Percentiles rank a stretch among this genome's conserved stretches.
Evolutionary conservation across 805 yeast genomes (phyloP).

Genomic region (Candida mattraensis): DNA sequence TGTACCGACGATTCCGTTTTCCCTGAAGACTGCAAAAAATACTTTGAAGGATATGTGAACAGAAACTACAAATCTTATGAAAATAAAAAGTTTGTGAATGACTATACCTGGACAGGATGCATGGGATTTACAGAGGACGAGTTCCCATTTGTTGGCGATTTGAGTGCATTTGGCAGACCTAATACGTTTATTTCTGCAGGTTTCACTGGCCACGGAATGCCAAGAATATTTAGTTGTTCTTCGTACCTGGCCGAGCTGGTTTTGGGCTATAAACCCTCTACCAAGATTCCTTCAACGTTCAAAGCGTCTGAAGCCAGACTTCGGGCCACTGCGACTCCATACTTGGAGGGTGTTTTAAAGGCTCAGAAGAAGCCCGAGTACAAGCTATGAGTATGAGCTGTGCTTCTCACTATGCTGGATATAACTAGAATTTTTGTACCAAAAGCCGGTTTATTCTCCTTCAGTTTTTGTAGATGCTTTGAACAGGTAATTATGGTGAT

Average conservation of each 20-base stretch:
- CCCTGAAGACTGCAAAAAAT: conserved; percentile 24
- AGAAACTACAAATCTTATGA: conserved; percentile 24
- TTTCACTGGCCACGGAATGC: conserved; percentile 54
- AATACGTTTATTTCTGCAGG: conserved; percentile 43
- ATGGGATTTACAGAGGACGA: conserved; percentile 45
- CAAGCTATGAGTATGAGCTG: too few relatives aligned
- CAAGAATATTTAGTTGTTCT: conserved; percentile 42
- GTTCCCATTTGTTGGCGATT: conserved; percentile 45
- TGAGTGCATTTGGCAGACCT: conserved; percentile 27
- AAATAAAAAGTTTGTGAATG: conserved; percentile 30
- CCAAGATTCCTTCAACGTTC: too few relatives aligned
- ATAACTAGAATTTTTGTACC: too few relatives aligned
- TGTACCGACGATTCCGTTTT: conserved; percentile 37
- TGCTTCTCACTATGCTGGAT: too few relatives aligned
- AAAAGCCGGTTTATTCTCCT: too few relatives aligned
- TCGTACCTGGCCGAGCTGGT: conserved; percentile 36
- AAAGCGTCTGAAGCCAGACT: too few relatives aligned
- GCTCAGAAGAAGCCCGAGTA: too few relatives aligned
- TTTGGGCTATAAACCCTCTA: conserved; percentile 9
- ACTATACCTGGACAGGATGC: conserved; percentile 45
- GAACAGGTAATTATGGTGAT: too few relatives aligned
- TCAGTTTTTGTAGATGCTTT: too few relatives aligned
- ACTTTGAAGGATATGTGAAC: conserved; percentile 32
- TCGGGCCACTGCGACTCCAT: too few relatives aligned
- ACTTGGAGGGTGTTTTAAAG: too few relatives aligned